Conservation (phyloP, 2,329 filamentous ascomycete species). For the Fonsecaea monophora region DNA sequence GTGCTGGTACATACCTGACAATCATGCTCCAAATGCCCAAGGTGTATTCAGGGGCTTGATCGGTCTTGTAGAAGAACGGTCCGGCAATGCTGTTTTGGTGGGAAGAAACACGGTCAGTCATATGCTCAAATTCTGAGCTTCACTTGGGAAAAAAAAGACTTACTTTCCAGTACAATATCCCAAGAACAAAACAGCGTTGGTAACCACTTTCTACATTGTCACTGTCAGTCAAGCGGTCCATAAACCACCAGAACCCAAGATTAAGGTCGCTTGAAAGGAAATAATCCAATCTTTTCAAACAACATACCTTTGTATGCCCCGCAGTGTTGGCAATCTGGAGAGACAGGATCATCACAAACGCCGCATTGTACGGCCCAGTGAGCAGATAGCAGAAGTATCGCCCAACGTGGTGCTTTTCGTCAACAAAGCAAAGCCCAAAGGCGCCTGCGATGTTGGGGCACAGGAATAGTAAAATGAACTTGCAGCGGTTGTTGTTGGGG, state of each 20-base stretch:
- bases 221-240: not conserved
- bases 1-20: constrained; percentile 46
- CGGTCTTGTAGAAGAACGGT: constrained; percentile 67
- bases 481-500: constrained; percentile 55
- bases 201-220: constrained; percentile 57
- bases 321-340: constrained; percentile 56
- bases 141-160: not conserved
- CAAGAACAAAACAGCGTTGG: constrained; percentile 67
- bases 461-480: constrained; percentile 63
- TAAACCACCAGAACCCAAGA: not conserved
- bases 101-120: not conserved
- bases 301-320: constrained; percentile 61
- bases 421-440: constrained; percentile 64
- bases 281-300: not conserved
- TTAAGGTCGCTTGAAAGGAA: not conserved
- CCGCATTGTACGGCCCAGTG: constrained; percentile 62
- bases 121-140: not conserved
- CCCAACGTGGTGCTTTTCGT: constrained; percentile 57
- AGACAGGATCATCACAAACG: constrained; percentile 59
- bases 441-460: constrained; percentile 66
- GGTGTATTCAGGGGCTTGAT: constrained; percentile 59
- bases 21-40: constrained; percentile 66
- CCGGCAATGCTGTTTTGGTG: constrained; percentile 55
- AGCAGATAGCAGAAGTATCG: constrained; percentile 66
- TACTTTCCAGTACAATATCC: constrained; percentile 65